These are phyloP conservation scores for Schizosaccharomyces cryophilus DNA, from an alignment of 805 yeast genomes.

Conservation along the genomic window DNA sequence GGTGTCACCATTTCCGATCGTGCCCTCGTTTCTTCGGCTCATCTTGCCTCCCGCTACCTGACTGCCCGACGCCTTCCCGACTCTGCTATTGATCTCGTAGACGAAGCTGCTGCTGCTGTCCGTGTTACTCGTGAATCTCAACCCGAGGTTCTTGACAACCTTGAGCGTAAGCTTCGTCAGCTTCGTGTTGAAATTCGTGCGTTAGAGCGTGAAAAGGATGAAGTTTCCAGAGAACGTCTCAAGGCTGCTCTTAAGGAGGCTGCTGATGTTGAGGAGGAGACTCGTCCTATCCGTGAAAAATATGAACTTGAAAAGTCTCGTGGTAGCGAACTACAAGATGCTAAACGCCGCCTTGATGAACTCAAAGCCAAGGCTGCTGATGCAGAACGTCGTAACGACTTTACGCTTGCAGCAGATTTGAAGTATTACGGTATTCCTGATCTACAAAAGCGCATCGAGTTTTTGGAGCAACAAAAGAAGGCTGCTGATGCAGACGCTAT, in stretches of 20 bases:
- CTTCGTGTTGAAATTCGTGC: constrained; percentile 92
- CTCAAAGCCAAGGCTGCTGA: constrained; percentile 78
- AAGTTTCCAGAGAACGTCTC: constrained; percentile 58
- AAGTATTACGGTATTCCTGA: constrained; percentile 96
- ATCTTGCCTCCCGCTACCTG: constrained; percentile 74
- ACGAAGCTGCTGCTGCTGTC: constrained; percentile 88
- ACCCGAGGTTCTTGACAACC: constrained; percentile 84
- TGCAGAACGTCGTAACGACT: constrained; percentile 92
- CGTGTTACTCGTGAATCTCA: constrained; percentile 96
- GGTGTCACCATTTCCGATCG: constrained; percentile 90
- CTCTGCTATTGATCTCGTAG: constrained; percentile 87
- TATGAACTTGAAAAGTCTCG: constrained; percentile 72
- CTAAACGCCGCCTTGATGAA: constrained; percentile 78
- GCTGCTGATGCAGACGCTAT: constrained; percentile 18
- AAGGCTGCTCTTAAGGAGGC: constrained; percentile 51
- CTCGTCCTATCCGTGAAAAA: constrained; percentile 64
- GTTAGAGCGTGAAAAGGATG: constrained; percentile 69
- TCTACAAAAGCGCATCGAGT: constrained; percentile 45
- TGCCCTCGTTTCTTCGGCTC: constrained; percentile 85
- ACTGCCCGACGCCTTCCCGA: constrained; percentile 93
- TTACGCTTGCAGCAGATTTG: constrained; percentile 82
- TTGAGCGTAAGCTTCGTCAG: constrained; percentile 78
- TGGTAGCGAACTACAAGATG: constrained; percentile 67
- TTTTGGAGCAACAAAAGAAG: constrained; percentile 57
- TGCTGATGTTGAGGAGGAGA: constrained; percentile 63